phyloP scores from a whole-genome alignment of 192 early-diverging fungal genomes.

The Mortierella claussenii region DNA sequence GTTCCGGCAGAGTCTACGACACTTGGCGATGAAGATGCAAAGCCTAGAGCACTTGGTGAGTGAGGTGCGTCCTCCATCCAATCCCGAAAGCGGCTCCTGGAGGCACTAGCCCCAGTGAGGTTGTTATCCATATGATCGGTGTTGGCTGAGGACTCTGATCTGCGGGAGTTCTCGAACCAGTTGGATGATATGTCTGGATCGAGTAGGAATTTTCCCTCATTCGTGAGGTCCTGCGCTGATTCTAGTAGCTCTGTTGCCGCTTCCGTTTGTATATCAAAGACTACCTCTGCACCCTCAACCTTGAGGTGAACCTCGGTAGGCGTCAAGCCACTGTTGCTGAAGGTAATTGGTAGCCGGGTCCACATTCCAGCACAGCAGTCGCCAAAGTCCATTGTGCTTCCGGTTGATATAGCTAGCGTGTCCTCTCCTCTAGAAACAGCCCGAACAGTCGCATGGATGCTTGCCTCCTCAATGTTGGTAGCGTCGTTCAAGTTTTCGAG shows the following conservation, averaged over 20 bases:
- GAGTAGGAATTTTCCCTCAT: conserved; percentile 18
- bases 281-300: conserved; percentile 66
- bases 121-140: conserved; percentile 27
- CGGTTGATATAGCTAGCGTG: conserved; percentile 74
- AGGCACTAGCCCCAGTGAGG: not conserved
- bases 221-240: not conserved
- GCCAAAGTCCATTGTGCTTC: conserved; percentile 88
- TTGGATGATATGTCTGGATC: conserved; percentile 33
- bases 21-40: conserved; percentile 17
- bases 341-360: conserved; percentile 78
- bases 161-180: conserved; percentile 40
- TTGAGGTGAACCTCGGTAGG: conserved; percentile 82
- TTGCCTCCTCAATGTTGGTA: conserved; percentile 80
- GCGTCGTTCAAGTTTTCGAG: conserved; percentile 93
- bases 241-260: conserved; percentile 19
- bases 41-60: conserved; percentile 14
- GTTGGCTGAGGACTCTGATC: conserved; percentile 40
- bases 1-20: conserved; percentile 19
- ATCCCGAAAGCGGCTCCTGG: conserved; percentile 38
- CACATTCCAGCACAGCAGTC: conserved; percentile 93
- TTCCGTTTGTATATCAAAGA: conserved; percentile 64
- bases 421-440: conserved; percentile 77
- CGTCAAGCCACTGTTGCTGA: conserved; percentile 83
- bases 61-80: conserved; percentile 41
- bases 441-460: conserved; percentile 84